Evolutionary conservation across 208 protist species (phyloP), one percentile per base, ranked within the genome.

Genomic region (Trypanosoma mega): DNA sequence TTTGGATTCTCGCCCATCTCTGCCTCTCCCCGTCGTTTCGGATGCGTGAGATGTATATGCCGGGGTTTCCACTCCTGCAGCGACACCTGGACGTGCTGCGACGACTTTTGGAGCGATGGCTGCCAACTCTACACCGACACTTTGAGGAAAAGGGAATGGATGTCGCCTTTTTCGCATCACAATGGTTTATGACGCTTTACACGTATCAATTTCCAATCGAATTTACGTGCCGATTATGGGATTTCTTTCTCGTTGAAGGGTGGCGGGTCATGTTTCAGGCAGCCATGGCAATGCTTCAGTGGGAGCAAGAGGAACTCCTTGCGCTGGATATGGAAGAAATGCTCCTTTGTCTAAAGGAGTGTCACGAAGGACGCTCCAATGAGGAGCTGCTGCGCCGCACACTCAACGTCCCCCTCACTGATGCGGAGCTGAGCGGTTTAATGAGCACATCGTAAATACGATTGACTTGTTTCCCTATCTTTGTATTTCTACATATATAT

Each of bases 111-210:
- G 27, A 56, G 29, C 49, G 33, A 16, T 63, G 82, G 7, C 61
- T 87, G 14, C 80, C 83, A 0, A 39, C 44, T 23, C 66, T 90
- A 2, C 48, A 78, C 3, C 57, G 43, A 0, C 83, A 87, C 53
- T 74, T 90, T 39, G 8, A 48, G 9, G 0, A 54, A 18, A 48
- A 47, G 30, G 65, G 63, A 1, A 39, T 90, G 37, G 31, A 67
- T 18, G 46, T 79, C n/a, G 26, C 61, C 31, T 69, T 67, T 51
- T 76, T 80, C n/a, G 83, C 78, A 24, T 66, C 79, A 5, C 72
- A 68, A 52, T 87, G 77, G 83, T 85, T 85, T 49, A 58, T 90
- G 23, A 90, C 74, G 8, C 66, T 90, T 45, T 87, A 80, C 63
- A 64, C 63, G 27, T 76, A 79, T 14, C 77, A 87, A 39, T 75